phyloP scores from a whole-genome alignment of 73 alveolate species.

The Paraurostyla sp. region DNA sequence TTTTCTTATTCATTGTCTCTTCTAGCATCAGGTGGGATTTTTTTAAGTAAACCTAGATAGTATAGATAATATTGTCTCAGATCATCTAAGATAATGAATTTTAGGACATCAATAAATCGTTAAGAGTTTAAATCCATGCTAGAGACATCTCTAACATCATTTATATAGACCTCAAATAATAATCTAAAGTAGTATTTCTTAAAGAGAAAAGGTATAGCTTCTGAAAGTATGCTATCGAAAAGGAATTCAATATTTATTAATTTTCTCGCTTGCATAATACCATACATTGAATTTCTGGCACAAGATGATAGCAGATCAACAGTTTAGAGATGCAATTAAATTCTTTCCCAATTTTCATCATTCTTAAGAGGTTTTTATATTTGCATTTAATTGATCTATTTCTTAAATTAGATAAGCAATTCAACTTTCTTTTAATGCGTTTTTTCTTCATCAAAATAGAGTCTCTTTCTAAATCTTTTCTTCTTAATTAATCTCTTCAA shows the following conservation, averaged over 20 bases:
- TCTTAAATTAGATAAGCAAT: neutral
- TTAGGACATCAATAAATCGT: conserved; percentile 18
- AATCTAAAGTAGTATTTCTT: conserved; percentile 67
- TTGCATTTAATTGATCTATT: neutral
- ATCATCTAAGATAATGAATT: conserved; percentile 64
- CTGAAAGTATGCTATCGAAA: conserved; percentile 50
- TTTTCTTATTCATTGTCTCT: conserved; percentile 49
- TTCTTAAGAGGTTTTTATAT: neutral
- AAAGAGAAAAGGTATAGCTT: conserved; percentile 69
- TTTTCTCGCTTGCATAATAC: conserved; percentile 62
- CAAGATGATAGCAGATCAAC: conserved; percentile 49
- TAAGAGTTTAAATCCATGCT: conserved; percentile 48
- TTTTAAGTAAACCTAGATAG: conserved; percentile 63
- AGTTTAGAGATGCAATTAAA: conserved; percentile 7
- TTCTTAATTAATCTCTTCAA: conserved; percentile 52
- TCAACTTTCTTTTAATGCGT: conserved; percentile 28
- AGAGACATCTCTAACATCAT: conserved; percentile 32
- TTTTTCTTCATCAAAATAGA: conserved; percentile 30
- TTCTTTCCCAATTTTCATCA: conserved; percentile 46
- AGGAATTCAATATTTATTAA: conserved; percentile 45
- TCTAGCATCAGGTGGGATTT: conserved; percentile 28
- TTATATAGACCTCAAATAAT: conserved; percentile 63
- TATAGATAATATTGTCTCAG: conserved; percentile 40
- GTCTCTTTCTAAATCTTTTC: conserved; percentile 3
- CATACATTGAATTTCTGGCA: conserved; percentile 13